Conservation (phyloP, 1,284 basidiomycete genomes). For the Grifola frondosa region DNA sequence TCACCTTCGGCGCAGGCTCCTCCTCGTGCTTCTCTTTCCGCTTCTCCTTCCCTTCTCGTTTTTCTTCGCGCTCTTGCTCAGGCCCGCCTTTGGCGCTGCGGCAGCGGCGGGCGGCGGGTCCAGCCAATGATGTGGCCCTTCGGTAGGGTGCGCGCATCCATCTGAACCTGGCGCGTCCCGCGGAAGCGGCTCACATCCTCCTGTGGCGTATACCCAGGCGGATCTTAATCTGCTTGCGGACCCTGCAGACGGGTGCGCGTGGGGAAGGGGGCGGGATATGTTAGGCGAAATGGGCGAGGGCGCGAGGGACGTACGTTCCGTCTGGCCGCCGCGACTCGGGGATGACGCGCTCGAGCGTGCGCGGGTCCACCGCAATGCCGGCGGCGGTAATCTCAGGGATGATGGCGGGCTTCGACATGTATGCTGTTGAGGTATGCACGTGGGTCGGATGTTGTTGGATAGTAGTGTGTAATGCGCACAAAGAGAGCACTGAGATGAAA, state of each 20-base stretch:
- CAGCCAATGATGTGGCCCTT: constrained; percentile 81
- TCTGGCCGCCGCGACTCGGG: constrained; percentile 82
- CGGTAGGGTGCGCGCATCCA: constrained; percentile 60
- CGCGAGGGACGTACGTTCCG: constrained; percentile 74
- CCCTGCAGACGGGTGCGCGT: constrained; percentile 41
- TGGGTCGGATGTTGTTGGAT: no score
- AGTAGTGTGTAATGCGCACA: no score
- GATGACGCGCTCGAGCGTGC: constrained; percentile 84
- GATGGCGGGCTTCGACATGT: constrained; percentile 79
- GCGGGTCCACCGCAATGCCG: constrained; percentile 83
- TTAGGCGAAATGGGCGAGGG: neutral
- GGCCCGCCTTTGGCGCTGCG: constrained; percentile 21
- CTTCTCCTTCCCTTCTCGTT: constrained; percentile 76
- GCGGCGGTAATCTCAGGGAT: constrained; percentile 67
- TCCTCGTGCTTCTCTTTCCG: constrained; percentile 52
- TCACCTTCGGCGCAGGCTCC: constrained; percentile 45
- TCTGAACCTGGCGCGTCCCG: constrained; percentile 69
- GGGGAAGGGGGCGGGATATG: constrained; percentile 3
- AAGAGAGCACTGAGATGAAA: no score
- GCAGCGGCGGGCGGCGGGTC: constrained; percentile 44
- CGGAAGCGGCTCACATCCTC: constrained; percentile 90
- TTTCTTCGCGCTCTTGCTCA: constrained; percentile 71
- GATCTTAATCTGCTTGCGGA: constrained; percentile 89
- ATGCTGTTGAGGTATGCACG: neutral
- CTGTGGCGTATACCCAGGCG: constrained; percentile 93